A percentile compares a stretch with the other conserved stretches of the same genome.
Conservation (phyloP, 441 rosid genomes). For the Eugenia klotzschiana region DNA sequence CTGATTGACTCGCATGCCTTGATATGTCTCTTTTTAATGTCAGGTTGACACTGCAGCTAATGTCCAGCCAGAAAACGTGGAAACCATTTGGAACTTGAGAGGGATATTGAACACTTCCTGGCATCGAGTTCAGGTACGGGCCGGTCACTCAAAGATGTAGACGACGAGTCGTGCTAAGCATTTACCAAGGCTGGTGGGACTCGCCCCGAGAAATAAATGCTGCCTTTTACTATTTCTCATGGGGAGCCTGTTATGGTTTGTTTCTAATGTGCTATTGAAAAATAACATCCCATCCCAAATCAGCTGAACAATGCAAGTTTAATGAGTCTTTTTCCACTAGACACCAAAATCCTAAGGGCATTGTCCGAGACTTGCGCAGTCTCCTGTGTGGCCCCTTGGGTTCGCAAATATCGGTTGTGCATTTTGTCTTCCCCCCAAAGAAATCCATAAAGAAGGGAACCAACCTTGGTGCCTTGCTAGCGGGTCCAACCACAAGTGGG, state of each 20-base stretch:
- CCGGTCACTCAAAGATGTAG: slow-evolving; percentile 74
- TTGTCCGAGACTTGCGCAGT: not conserved
- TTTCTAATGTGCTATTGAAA: not conserved
- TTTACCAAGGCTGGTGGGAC: not conserved
- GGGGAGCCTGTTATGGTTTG: not conserved
- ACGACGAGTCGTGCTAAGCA: not conserved
- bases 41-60: slow-evolving; percentile 94
- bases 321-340: not conserved
- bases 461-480: not conserved
- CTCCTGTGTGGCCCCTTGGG: not conserved
- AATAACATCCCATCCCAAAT: not conserved
- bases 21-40: not conserved
- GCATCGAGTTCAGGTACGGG: slow-evolving; percentile 69
- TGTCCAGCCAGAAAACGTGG: slow-evolving; percentile 83
- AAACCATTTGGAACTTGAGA: slow-evolving; percentile 84
- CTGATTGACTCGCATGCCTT: not conserved
- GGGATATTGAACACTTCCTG: slow-evolving; percentile 91
- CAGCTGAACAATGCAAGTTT: not conserved
- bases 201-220: not conserved
- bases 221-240: not conserved
- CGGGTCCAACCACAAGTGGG: not conserved
- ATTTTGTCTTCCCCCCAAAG: not conserved
- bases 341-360: not conserved
- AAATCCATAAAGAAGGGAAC: not conserved
- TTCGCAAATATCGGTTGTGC: not conserved